Evolutionary conservation across 2,329 filamentous ascomycete species (phyloP).

Genomic region (Epichloe festucae): DNA sequence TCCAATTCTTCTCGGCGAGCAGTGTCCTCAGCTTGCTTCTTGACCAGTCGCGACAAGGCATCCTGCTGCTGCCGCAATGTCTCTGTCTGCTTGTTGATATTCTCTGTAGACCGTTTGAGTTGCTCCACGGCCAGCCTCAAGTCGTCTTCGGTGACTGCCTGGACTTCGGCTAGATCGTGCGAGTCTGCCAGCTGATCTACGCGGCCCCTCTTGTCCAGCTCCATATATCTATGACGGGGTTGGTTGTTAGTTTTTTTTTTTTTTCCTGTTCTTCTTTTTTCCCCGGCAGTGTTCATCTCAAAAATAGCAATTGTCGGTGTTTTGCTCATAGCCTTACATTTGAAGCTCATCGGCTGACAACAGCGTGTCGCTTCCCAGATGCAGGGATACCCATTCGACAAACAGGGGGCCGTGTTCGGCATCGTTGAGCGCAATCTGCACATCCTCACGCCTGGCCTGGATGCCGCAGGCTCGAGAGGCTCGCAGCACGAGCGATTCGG

Average conservation of each 20-base stretch:
- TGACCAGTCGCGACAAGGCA: constrained; percentile 39
- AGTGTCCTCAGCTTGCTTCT: constrained; percentile 22
- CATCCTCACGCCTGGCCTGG: constrained; percentile 21
- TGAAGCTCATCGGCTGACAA: constrained; percentile 40
- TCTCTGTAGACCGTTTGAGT: constrained; percentile 49
- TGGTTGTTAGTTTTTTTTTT: not conserved
- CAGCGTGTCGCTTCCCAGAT: constrained; percentile 37
- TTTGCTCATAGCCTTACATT: constrained; percentile 21
- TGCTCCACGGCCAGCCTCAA: constrained; percentile 48
- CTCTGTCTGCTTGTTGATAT: constrained; percentile 51
- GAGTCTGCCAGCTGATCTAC: constrained; percentile 31
- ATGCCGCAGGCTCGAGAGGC: constrained; percentile 20
- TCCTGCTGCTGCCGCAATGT: constrained; percentile 48
- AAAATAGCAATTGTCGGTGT: not conserved
- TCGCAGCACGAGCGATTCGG: constrained; percentile 21
- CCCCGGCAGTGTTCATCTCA: too few relatives aligned
- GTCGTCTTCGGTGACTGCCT: constrained; percentile 44
- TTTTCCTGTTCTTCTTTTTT: too few relatives aligned
- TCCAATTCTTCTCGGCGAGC: constrained; percentile 18
- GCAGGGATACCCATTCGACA: constrained; percentile 34
- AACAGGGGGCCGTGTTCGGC: constrained; percentile 22
- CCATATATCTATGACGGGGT: constrained; percentile 30
- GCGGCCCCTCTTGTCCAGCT: constrained; percentile 34
- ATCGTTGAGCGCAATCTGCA: constrained; percentile 25
- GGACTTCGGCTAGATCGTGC: constrained; percentile 33